These are phyloP conservation scores for Eurotiales sp. DNA, from an alignment of 2,329 filamentous ascomycete genomes.

Conservation along the genomic window DNA sequence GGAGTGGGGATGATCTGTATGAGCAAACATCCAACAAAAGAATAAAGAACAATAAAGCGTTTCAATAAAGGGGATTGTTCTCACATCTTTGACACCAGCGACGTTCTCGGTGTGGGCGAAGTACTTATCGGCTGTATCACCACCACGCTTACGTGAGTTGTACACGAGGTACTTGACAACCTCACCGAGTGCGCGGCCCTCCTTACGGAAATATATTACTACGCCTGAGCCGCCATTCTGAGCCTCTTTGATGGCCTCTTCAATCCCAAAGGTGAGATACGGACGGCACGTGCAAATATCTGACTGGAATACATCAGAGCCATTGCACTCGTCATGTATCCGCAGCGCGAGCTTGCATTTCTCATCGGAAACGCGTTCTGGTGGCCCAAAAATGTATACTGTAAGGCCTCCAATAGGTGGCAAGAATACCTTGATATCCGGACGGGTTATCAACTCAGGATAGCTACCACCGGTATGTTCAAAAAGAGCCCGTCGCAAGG, in stretches of 20 bases:
- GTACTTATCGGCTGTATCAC: slow-evolving; percentile 53
- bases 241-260: slow-evolving; percentile 95
- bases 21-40: too few relatives aligned
- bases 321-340: slow-evolving; percentile 87
- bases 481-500: slow-evolving; percentile 79
- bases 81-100: slow-evolving; percentile 84
- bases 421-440: slow-evolving; percentile 91
- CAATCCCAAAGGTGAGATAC: slow-evolving; percentile 93
- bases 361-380: slow-evolving; percentile 86
- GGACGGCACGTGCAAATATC: slow-evolving; percentile 94
- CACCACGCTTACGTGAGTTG: slow-evolving; percentile 44
- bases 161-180: slow-evolving; percentile 83
- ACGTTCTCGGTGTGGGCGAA: slow-evolving; percentile 98
- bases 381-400: slow-evolving; percentile 95
- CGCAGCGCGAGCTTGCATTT: slow-evolving; percentile 75
- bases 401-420: slow-evolving; percentile 94
- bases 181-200: slow-evolving; percentile 89
- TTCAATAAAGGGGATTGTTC: too few relatives aligned
- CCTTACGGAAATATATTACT: slow-evolving; percentile 98
- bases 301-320: slow-evolving; percentile 93
- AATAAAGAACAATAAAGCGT: too few relatives aligned
- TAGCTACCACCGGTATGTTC: slow-evolving; percentile 95
- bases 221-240: slow-evolving; percentile 90
- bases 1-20: too few relatives aligned
- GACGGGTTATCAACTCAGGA: slow-evolving; percentile 89